Evolutionary conservation across 2,329 filamentous ascomycete species (phyloP).

Genomic region (Aspergillus sp.): DNA sequence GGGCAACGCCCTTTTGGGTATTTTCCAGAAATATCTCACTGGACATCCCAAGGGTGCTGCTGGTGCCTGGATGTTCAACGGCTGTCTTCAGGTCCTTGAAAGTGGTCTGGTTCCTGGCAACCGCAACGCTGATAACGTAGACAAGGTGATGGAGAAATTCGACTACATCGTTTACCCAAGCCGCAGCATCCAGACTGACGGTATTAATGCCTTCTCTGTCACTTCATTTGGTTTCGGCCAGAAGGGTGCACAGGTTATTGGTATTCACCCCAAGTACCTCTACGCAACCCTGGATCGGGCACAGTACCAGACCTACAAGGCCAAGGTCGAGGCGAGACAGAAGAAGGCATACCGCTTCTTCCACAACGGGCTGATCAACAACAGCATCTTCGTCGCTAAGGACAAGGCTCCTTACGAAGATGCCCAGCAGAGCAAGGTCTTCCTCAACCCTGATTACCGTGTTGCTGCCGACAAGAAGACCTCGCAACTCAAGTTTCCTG

Average conservation of each 20-base stretch:
- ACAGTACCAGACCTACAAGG: conserved; percentile 78
- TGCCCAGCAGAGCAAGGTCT: conserved; percentile 79
- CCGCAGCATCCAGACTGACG: conserved; percentile 93
- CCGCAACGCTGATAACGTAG: conserved; percentile 96
- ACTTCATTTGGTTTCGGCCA: conserved; percentile 99
- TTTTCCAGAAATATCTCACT: conserved; percentile 99
- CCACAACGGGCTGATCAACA: conserved; percentile 98
- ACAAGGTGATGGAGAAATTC: conserved; percentile 94
- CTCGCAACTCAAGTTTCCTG: conserved; percentile 71
- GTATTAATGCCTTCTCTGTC: conserved; percentile 97
- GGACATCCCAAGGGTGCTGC: conserved; percentile 99
- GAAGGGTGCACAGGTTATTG: conserved; percentile 96
- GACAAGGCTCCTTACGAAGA: conserved; percentile 85
- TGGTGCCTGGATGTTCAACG: conserved; percentile 99
- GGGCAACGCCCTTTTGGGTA: conserved; percentile 92
- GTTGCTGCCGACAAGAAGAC: conserved; percentile 86
- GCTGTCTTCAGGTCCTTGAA: conserved; percentile 93
- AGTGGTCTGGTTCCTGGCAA: conserved; percentile 92
- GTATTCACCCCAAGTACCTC: conserved; percentile 94
- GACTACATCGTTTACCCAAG: conserved; percentile 98
- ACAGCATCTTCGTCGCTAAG: conserved; percentile 96
- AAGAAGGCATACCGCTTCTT: conserved; percentile 99
- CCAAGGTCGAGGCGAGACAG: conserved; percentile 87
- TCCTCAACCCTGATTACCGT: conserved; percentile 90
- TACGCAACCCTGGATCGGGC: conserved; percentile 89